These are phyloP conservation scores for Hypoxylon lienhwacheense DNA, from an alignment of 495 filamentous ascomycete species.

Conservation along the genomic window DNA sequence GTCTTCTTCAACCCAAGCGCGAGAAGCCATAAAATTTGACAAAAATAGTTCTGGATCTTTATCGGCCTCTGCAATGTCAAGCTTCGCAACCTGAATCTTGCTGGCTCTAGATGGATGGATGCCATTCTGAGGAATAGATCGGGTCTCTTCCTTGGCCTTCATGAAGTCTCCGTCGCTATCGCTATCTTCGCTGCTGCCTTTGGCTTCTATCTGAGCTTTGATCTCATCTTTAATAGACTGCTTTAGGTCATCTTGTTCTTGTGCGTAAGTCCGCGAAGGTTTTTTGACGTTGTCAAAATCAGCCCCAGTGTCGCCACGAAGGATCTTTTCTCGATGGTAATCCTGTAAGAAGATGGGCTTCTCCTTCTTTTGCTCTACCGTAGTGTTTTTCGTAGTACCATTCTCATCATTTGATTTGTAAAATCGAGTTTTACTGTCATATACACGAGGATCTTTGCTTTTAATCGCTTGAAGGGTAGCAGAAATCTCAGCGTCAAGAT, in stretches of 20 bases:
- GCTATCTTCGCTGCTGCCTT: conserved; percentile 57
- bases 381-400: conserved; percentile 31
- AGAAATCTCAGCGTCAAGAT: conserved; percentile 82
- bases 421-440: conserved; percentile 77
- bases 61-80: conserved; percentile 78
- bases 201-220: conserved; percentile 60
- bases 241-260: conserved; percentile 85
- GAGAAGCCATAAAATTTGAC: conserved; percentile 82
- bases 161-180: conserved; percentile 76
- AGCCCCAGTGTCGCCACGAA: conserved; percentile 61
- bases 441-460: conserved; percentile 85
- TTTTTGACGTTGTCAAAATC: conserved; percentile 60
- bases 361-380: conserved; percentile 59
- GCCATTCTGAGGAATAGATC: conserved; percentile 33
- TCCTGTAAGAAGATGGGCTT: conserved; percentile 86
- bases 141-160: conserved; percentile 47
- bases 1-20: conserved; percentile 77
- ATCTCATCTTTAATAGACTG: conserved; percentile 75
- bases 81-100: conserved; percentile 53
- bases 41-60: conserved; percentile 88
- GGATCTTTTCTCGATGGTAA: conserved; percentile 84
- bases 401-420: conserved; percentile 65
- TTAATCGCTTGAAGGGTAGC: conserved; percentile 84
- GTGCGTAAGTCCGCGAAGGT: conserved; percentile 68
- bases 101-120: conserved; percentile 52